Conservation (phyloP, 257 asterid genomes). For the Anisodus acutangulus region DNA sequence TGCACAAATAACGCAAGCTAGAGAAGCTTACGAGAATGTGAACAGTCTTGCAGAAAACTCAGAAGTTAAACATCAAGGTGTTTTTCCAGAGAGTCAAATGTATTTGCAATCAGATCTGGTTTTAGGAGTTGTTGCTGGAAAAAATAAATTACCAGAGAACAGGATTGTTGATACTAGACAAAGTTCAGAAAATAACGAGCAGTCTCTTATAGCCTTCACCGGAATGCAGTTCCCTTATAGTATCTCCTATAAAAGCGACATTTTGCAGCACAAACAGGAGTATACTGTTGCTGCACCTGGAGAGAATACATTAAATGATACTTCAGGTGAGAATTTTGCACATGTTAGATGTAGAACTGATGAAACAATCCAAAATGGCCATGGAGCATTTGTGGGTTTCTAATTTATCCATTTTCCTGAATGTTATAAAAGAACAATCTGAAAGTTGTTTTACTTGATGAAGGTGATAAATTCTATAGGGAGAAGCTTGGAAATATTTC, state of each 20-base stretch:
- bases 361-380: constrained; percentile 40
- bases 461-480: constrained; percentile 35
- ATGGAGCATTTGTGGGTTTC: neutral
- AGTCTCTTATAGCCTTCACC: constrained; percentile 48
- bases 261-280: constrained; percentile 43
- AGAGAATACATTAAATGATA: constrained; percentile 39
- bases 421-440: constrained; percentile 14
- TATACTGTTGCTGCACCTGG: constrained; percentile 33
- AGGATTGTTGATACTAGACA: constrained; percentile 40
- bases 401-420: constrained; percentile 16
- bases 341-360: constrained; percentile 41
- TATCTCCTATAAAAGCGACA: constrained; percentile 34
- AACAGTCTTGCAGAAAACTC: constrained; percentile 43
- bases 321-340: constrained; percentile 42
- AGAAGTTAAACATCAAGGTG: constrained; percentile 42
- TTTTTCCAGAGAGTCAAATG: constrained; percentile 43
- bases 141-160: constrained; percentile 40
- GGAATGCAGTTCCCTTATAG: constrained; percentile 47
- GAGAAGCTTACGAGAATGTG: constrained; percentile 49
- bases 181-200: constrained; percentile 45
- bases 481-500: constrained; percentile 22
- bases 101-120: constrained; percentile 40
- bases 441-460: constrained; percentile 28
- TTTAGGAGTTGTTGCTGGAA: constrained; percentile 46
- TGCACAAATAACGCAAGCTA: constrained; percentile 45